These are phyloP conservation scores for Onygenales sp. DNA, from an alignment of 2,329 filamentous ascomycete genomes.

Conservation along the genomic window DNA sequence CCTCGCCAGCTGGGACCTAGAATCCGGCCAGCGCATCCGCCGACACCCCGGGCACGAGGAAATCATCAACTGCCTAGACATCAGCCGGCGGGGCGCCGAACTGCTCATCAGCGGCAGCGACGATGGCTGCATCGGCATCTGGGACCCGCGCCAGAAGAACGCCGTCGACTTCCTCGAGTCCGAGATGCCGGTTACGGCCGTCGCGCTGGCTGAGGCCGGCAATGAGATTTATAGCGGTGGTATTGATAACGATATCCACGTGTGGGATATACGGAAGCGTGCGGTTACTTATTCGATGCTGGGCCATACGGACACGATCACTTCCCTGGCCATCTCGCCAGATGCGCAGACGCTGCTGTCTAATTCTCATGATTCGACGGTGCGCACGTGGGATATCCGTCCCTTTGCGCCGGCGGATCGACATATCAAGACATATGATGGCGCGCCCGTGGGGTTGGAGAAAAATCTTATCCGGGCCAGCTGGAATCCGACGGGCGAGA, in stretches of 20 bases:
- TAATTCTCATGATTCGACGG: constrained; percentile 88
- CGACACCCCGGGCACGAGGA: constrained; percentile 90
- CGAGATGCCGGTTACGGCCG: constrained; percentile 82
- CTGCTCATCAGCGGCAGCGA: constrained; percentile 84
- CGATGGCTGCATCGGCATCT: constrained; percentile 87
- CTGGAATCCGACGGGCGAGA: constrained; percentile 81
- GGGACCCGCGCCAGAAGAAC: constrained; percentile 87
- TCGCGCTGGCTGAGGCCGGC: constrained; percentile 85
- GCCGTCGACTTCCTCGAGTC: constrained; percentile 83
- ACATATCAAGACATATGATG: constrained; percentile 79
- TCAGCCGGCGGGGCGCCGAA: constrained; percentile 83
- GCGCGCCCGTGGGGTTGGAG: constrained; percentile 77
- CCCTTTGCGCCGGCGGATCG: constrained; percentile 87
- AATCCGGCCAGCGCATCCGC: constrained; percentile 83
- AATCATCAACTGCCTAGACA: constrained; percentile 85
- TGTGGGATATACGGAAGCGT: constrained; percentile 94
- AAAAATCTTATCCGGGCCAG: constrained; percentile 85
- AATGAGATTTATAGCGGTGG: constrained; percentile 92
- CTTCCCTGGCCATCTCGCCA: constrained; percentile 81
- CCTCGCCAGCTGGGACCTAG: constrained; percentile 88
- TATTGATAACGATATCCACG: constrained; percentile 94
- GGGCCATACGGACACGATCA: constrained; percentile 86
- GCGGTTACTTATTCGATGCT: constrained; percentile 76
- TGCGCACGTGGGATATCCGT: constrained; percentile 89
- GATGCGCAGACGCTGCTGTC: constrained; percentile 86